Evolutionary conservation across 805 yeast genomes (phyloP), one percentile per base, ranked within the genome.

Genomic region (Kodamaea fukazawae): DNA sequence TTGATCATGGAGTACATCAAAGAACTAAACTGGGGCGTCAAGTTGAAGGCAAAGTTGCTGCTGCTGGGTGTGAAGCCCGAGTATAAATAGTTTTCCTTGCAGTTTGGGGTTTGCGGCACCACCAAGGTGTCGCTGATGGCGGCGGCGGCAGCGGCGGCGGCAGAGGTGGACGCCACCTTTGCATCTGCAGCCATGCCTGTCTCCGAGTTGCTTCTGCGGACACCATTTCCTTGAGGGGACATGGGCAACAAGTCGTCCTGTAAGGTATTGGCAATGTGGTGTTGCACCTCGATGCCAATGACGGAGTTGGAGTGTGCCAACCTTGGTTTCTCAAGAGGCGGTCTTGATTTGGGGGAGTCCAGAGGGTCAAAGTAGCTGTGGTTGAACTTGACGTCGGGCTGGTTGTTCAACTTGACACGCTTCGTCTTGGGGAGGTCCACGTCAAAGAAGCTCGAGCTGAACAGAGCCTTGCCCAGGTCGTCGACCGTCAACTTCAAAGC

Each of bases 21-120:
- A 10, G 67, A 51, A 49, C 64, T 65, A 55, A 66, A 62, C 43
- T 63, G 70, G 5, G 72, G 71, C 11, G 71, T 67, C 40, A 65
- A 55, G 47, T 61, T 65, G 49, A 55, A 62, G 1, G 55, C 46
- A 43, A 59, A 45, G 22, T 37, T 41, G 25, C 43, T 40, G 25
- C 44, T 40, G 32, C 44, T 42, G 4, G 68, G 68, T 1, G 68
- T 62, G 27, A 61, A 51, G 4, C 67, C 67, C 3, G 52, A 20
- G 41, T 51, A 51, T 34, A 50, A 36, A 34, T 50, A 55, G 40
- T 56, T 54, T 11, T 62, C 69, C 40, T 57, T 60, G 29, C 36
- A 45, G 39, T 52, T 61, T 8, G 71, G 72, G 7, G 72, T 66
- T 45, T 61, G 67, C 0, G 71, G 71, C 33, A 48, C 35, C n/a